Conservation (phyloP, 495 filamentous ascomycete species). For the Podospora tetraspora region DNA sequence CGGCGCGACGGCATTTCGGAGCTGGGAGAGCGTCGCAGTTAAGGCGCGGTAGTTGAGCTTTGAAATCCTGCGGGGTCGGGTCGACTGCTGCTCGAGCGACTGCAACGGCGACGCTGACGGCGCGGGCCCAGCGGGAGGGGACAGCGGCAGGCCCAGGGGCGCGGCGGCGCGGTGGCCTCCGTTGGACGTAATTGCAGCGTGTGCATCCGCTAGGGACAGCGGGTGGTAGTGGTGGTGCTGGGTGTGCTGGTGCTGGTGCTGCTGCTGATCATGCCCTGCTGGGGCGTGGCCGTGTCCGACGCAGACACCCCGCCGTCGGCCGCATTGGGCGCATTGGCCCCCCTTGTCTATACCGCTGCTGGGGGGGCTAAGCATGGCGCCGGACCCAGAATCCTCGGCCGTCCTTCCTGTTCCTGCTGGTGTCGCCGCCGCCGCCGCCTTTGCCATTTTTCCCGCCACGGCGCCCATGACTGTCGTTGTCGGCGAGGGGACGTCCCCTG, state of each 20-base stretch:
- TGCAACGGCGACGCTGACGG: conserved; percentile 8
- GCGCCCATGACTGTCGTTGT: conserved; percentile 10
- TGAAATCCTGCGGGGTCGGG: conserved; percentile 35
- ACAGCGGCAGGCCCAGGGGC: conserved; percentile 1
- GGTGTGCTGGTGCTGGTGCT: not conserved
- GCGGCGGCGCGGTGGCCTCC: conserved; percentile 29
- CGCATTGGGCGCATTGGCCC: conserved; percentile 32
- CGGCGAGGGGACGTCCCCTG: not conserved
- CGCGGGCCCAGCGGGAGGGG: not conserved
- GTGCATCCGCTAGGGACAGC: conserved; percentile 3
- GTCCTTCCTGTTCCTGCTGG: conserved; percentile 10
- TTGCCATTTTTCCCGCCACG: conserved; percentile 16
- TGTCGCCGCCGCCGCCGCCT: not conserved
- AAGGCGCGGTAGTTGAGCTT: conserved; percentile 34
- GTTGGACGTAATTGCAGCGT: conserved; percentile 21
- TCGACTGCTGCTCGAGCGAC: conserved; percentile 4
- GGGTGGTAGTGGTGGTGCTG: conserved; percentile 12
- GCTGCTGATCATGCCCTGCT: not conserved
- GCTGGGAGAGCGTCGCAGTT: conserved; percentile 20
- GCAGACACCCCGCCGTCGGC: conserved; percentile 21
- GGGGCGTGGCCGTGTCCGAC: not conserved
- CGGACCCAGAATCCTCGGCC: not conserved
- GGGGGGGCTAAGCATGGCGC: not conserved
- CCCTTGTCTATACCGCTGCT: conserved; percentile 23
- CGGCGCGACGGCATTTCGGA: conserved; percentile 12